Conservation (phyloP, 106 monocot genomes). For the Phalaenopsis aphrodite region DNA sequence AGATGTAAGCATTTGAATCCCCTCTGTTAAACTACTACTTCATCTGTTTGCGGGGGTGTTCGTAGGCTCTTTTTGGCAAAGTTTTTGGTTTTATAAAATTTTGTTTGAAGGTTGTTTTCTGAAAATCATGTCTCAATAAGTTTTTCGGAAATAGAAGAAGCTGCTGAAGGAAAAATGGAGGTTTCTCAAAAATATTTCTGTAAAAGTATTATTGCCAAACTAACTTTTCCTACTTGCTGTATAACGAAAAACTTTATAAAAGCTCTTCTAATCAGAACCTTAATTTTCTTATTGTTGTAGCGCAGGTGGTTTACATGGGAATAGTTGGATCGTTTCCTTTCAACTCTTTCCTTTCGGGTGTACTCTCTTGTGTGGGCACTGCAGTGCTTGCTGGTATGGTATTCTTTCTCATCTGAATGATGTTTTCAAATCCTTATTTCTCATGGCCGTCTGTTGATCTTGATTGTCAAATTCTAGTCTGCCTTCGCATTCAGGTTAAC, state of each 20-base stretch:
- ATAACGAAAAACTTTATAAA: too few relatives aligned
- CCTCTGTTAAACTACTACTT: background rate
- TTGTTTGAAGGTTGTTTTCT: too few relatives aligned
- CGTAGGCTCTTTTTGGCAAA: too few relatives aligned
- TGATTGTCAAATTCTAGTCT: conserved; percentile 46
- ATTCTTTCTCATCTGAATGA: background rate
- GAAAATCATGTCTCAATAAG: too few relatives aligned
- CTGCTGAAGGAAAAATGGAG: too few relatives aligned
- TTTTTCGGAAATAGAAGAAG: too few relatives aligned
- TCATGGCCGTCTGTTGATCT: background rate
- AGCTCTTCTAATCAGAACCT: too few relatives aligned
- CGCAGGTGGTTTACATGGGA: conserved; percentile 88
- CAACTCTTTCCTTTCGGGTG: conserved; percentile 95
- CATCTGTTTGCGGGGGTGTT: background rate
- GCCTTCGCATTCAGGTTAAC: conserved; percentile 99
- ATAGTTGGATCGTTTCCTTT: conserved; percentile 95
- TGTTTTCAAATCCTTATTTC: background rate
- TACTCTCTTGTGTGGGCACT: conserved; percentile 86
- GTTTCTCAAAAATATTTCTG: too few relatives aligned
- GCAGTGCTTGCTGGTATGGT: conserved; percentile 77
- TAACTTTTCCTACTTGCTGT: too few relatives aligned
- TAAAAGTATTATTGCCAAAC: too few relatives aligned
- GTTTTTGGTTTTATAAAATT: too few relatives aligned
- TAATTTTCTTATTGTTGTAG: background rate
- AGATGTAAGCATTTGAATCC: too few relatives aligned